phyloP scores from a whole-genome alignment of 2,329 filamentous ascomycete species.

The Cladosporium sp. region DNA sequence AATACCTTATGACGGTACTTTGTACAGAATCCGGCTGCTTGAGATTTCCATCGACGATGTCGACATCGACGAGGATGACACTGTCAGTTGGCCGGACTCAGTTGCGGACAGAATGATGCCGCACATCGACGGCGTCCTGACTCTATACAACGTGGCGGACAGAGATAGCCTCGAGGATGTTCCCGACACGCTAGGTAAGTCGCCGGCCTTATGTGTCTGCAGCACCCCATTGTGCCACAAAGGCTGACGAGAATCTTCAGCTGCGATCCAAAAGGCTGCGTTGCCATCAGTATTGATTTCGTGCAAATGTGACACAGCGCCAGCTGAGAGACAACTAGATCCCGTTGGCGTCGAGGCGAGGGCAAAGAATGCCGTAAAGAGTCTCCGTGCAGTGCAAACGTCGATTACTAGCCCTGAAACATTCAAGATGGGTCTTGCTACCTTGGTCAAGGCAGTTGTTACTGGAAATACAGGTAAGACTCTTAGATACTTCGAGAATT shows the following conservation, averaged over 20 bases:
- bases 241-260: constrained; percentile 42
- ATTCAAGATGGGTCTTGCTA: constrained; percentile 69
- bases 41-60: constrained; percentile 54
- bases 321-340: constrained; percentile 66
- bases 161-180: constrained; percentile 69
- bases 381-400: constrained; percentile 66
- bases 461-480: constrained; percentile 3
- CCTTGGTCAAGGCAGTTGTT: constrained; percentile 64
- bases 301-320: constrained; percentile 81
- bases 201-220: background rate
- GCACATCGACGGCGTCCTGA: constrained; percentile 74
- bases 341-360: constrained; percentile 61
- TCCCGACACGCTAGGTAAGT: constrained; percentile 74
- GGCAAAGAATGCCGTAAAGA: constrained; percentile 59
- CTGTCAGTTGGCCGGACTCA: constrained; percentile 54
- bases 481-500: background rate
- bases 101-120: constrained; percentile 66
- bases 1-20: constrained; percentile 53
- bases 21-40: constrained; percentile 55
- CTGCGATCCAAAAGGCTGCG: constrained; percentile 65
- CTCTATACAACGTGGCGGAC: constrained; percentile 84
- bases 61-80: constrained; percentile 45
- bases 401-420: constrained; percentile 67
- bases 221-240: constrained; percentile 17
- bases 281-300: constrained; percentile 78